Evolutionary conservation across 2,329 filamentous ascomycete genomes (phyloP).

Genomic region (Cercospora janseana): DNA sequence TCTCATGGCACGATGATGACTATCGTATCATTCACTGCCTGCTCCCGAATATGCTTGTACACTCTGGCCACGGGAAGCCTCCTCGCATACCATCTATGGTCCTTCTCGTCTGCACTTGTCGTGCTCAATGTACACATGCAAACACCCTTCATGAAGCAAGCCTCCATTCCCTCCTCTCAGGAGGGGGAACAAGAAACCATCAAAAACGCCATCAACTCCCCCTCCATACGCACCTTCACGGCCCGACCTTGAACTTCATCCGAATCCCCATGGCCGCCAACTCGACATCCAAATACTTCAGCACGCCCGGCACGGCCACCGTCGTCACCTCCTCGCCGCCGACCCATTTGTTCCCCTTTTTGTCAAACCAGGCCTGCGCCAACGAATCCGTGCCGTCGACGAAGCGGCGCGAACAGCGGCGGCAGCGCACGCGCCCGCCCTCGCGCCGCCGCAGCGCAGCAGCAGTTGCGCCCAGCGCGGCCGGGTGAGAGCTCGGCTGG

Average conservation of each 20-base stretch:
- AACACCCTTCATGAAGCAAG: too few species aligned
- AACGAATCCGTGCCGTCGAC: constrained; percentile 33
- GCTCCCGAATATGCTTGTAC: too few species aligned
- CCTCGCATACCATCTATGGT: too few species aligned
- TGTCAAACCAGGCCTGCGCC: constrained; percentile 82
- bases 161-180: too few species aligned
- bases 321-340: constrained; percentile 89
- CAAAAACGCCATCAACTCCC: background rate
- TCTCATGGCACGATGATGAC: too few species aligned
- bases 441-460: constrained; percentile 24
- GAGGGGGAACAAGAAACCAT: background rate
- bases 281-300: constrained; percentile 93
- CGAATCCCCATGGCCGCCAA: constrained; percentile 94
- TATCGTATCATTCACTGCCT: too few species aligned
- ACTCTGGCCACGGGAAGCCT: too few species aligned
- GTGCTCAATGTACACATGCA: too few species aligned
- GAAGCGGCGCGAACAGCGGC: constrained; percentile 39
- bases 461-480: background rate
- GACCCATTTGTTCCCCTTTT: constrained; percentile 75
- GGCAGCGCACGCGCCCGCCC: constrained; percentile 37
- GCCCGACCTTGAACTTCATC: constrained; percentile 81
- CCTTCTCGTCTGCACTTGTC: too few species aligned
- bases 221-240: constrained; percentile 33
- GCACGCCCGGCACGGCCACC: constrained; percentile 86
- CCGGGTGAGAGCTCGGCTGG: constrained; percentile 64